phyloP scores from a whole-genome alignment of 2,329 filamentous ascomycete species.

The Aspergillus chevalieri region DNA sequence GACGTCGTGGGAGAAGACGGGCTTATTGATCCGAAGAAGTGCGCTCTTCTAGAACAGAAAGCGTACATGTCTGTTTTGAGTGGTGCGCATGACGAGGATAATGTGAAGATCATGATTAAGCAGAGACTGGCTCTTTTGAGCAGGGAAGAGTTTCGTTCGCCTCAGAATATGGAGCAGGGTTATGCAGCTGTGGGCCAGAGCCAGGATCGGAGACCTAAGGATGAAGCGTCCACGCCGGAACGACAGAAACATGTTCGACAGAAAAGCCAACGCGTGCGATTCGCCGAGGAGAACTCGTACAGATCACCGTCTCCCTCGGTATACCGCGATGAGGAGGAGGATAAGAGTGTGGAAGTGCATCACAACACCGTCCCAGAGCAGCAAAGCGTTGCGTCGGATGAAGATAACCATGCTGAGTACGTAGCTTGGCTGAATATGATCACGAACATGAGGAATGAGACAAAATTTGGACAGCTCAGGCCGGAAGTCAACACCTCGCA shows the following conservation, averaged over 20 bases:
- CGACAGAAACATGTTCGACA: background rate
- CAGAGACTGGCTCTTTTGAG: background rate
- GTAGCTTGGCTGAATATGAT: background rate
- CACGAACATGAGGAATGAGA: background rate
- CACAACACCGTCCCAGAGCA: background rate
- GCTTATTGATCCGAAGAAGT: background rate
- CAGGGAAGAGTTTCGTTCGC: background rate
- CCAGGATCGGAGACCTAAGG: background rate
- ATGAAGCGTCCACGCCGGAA: background rate
- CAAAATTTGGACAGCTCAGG: background rate
- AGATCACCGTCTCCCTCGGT: background rate
- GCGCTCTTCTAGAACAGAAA: background rate
- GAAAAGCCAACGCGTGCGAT: background rate
- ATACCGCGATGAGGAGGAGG: background rate
- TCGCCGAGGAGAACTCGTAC: background rate
- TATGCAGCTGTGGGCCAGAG: background rate
- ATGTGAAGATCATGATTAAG: background rate
- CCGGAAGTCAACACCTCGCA: no score
- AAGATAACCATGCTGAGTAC: background rate
- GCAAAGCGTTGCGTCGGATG: background rate
- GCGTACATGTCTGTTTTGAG: background rate
- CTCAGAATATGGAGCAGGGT: background rate
- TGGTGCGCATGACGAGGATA: background rate
- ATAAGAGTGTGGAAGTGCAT: background rate
- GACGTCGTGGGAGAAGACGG: background rate